phyloP scores from a whole-genome alignment of 2,329 filamentous ascomycete species.

The Talaromyces pinophilus region DNA sequence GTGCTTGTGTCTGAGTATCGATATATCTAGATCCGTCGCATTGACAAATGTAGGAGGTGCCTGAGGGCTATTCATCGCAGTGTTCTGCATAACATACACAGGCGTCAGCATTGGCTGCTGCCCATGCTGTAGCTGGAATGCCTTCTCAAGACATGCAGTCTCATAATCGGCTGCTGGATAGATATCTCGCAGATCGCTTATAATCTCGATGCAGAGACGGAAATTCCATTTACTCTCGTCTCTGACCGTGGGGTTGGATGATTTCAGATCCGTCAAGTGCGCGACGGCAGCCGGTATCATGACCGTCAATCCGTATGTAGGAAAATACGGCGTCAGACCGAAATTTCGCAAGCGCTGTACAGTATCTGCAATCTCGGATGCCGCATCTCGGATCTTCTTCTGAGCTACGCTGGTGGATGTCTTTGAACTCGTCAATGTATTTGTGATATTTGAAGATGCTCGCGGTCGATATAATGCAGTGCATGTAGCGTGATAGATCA shows the following conservation, averaged over 20 bases:
- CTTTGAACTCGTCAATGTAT: constrained; percentile 35
- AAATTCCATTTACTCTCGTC: constrained; percentile 73
- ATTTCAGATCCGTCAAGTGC: constrained; percentile 83
- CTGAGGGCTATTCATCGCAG: neutral
- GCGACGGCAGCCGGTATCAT: constrained; percentile 86
- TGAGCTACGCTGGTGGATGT: constrained; percentile 72
- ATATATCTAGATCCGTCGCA: neutral
- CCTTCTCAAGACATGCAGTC: constrained; percentile 38
- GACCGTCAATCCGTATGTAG: constrained; percentile 82
- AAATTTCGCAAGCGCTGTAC: constrained; percentile 70
- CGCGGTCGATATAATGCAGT: constrained; percentile 85
- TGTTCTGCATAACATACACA: constrained; percentile 32
- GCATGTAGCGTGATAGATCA: constrained; percentile 88
- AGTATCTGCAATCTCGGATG: constrained; percentile 77
- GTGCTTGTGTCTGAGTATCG: neutral
- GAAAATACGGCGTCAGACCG: constrained; percentile 72
- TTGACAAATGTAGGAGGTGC: neutral
- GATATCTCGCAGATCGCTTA: constrained; percentile 77
- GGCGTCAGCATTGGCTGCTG: constrained; percentile 32
- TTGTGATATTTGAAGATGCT: constrained; percentile 54
- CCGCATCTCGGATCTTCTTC: constrained; percentile 76
- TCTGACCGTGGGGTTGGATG: constrained; percentile 67
- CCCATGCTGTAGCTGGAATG: constrained; percentile 35
- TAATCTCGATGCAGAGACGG: constrained; percentile 80
- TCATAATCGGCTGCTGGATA: constrained; percentile 84